Evolutionary conservation across 108 stramenopile species (phyloP).

Genomic region (Nannochloropsis oceanica): DNA sequence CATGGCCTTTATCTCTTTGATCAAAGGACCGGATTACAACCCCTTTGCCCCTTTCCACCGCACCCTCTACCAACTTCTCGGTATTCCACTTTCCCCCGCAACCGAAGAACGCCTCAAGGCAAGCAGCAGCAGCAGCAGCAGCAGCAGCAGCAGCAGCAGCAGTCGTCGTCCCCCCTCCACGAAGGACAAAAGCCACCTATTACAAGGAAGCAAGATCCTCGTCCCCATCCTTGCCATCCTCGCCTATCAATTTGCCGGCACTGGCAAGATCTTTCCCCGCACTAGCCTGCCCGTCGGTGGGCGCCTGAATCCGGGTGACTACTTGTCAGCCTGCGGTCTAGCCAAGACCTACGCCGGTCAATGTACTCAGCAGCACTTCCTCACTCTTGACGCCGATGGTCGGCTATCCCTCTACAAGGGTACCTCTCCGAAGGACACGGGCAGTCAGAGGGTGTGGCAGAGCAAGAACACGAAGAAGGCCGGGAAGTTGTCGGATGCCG

Average conservation of each 20-base stretch:
- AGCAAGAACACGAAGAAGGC: background rate
- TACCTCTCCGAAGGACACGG: background rate
- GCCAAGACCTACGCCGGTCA: background rate
- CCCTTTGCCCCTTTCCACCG: conserved; percentile 25
- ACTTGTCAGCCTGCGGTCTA: background rate
- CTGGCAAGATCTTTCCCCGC: background rate
- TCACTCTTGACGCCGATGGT: background rate
- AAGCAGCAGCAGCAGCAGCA: too few species aligned
- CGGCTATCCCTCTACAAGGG: background rate
- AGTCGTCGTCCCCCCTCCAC: background rate
- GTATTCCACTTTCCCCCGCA: background rate
- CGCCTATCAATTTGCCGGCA: background rate
- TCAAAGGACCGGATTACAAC: conserved; percentile 21
- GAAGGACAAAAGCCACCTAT: background rate
- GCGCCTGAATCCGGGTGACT: background rate
- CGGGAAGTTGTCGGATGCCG: background rate
- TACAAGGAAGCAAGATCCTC: background rate
- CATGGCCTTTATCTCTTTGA: background rate
- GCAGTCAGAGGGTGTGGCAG: background rate
- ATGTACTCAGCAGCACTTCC: background rate
- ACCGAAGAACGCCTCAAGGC: background rate
- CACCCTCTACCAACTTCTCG: conserved; percentile 1
- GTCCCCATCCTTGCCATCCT: background rate
- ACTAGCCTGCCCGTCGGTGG: background rate
- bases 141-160: background rate